Percentiles rank a stretch among this genome's conserved stretches.
These are phyloP conservation scores for Haberlea rhodopensis DNA, from an alignment of 257 asterid genomes.

Conservation along the genomic window DNA sequence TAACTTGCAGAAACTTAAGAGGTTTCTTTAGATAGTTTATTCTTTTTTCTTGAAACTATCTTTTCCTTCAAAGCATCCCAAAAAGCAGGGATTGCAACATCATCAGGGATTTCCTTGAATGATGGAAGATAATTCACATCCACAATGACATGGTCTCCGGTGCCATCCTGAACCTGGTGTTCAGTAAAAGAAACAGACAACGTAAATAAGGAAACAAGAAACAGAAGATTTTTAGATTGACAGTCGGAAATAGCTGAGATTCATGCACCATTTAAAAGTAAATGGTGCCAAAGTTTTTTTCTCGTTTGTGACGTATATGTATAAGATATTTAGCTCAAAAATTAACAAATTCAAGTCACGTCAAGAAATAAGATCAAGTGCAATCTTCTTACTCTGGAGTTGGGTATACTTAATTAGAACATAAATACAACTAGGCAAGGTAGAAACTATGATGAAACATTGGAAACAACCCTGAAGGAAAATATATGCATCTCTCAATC, in stretches of 20 bases:
- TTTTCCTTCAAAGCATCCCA: constrained; percentile 90
- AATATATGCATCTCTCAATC: too few relatives aligned
- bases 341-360: not conserved
- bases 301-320: not conserved
- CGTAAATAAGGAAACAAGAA: not conserved
- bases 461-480: too few relatives aligned
- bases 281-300: not conserved
- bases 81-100: constrained; percentile 81
- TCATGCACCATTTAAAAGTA: not conserved
- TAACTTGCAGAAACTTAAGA: constrained; percentile 18
- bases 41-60: constrained; percentile 35
- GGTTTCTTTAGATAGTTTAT: constrained; percentile 24
- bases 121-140: constrained; percentile 96
- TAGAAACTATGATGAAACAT: constrained; percentile 1
- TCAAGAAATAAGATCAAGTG: not conserved
- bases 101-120: constrained; percentile 90
- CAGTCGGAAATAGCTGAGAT: not conserved
- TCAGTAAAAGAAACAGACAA: constrained; percentile 11
- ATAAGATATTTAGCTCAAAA: not conserved
- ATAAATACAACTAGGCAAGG: not conserved
- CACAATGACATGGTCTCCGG: constrained; percentile 91
- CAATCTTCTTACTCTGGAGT: not conserved
- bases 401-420: not conserved
- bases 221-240: not conserved
- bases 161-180: constrained; percentile 76